These are phyloP conservation scores for Escovopsis sp. DNA, from an alignment of 2,329 filamentous ascomycete genomes.

Conservation along the genomic window DNA sequence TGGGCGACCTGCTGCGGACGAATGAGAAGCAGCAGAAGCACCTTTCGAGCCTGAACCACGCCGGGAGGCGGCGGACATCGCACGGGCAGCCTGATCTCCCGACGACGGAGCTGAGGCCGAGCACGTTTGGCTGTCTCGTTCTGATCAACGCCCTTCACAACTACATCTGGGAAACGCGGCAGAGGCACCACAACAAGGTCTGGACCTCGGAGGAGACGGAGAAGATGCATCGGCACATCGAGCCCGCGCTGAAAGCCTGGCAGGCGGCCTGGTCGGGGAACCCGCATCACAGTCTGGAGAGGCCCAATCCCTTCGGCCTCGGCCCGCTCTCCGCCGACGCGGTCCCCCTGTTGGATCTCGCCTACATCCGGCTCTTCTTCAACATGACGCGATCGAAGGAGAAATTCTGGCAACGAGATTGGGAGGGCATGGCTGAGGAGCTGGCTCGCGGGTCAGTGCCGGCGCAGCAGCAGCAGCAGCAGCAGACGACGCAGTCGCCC, in stretches of 20 bases:
- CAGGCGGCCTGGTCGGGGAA: slow-evolving; percentile 83
- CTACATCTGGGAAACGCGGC: slow-evolving; percentile 95
- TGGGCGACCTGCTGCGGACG: slow-evolving; percentile 67
- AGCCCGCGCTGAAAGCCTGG: slow-evolving; percentile 88
- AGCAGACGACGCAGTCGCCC: slow-evolving; percentile 24
- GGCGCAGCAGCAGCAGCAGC: slow-evolving; percentile 41
- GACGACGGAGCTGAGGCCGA: slow-evolving; percentile 57
- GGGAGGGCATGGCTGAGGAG: slow-evolving; percentile 81
- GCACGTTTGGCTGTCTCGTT: slow-evolving; percentile 81
- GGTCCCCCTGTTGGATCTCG: slow-evolving; percentile 79
- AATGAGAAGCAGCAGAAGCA: slow-evolving; percentile 48
- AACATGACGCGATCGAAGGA: slow-evolving; percentile 88
- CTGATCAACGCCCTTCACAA: slow-evolving; percentile 93
- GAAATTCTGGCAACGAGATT: slow-evolving; percentile 87
- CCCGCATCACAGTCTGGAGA: slow-evolving; percentile 67
- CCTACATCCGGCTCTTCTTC: slow-evolving; percentile 84
- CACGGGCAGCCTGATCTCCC: slow-evolving; percentile 26
- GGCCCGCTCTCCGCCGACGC: slow-evolving; percentile 80
- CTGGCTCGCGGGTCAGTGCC: slow-evolving; percentile 65
- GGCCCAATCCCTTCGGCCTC: slow-evolving; percentile 68
- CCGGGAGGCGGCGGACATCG: background rate
- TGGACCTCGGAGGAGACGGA: slow-evolving; percentile 92
- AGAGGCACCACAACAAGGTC: slow-evolving; percentile 71
- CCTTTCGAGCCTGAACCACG: slow-evolving; percentile 9
- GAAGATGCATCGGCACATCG: slow-evolving; percentile 89